phyloP scores from a whole-genome alignment of 2,329 filamentous ascomycete genomes.

The Aspergillus sp. region DNA sequence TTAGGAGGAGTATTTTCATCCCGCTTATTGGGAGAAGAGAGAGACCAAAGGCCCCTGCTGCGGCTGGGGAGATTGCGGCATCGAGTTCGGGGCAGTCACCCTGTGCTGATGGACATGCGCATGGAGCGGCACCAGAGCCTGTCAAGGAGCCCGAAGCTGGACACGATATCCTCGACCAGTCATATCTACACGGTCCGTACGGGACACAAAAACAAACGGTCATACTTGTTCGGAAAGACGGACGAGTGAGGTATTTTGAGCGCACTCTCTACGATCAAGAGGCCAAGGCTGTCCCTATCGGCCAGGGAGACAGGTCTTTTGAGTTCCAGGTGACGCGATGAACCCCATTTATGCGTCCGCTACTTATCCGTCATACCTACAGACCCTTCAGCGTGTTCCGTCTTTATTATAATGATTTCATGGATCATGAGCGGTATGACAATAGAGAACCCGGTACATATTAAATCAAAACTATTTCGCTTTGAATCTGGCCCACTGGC shows the following conservation, averaged over 20 bases:
- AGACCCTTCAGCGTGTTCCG: neutral
- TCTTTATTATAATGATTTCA: conserved; percentile 4
- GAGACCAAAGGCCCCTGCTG: conserved; percentile 26
- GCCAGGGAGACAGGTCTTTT: conserved; percentile 16
- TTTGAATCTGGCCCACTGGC: neutral
- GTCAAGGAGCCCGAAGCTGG: conserved; percentile 6
- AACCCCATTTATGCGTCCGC: neutral
- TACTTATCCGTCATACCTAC: neutral
- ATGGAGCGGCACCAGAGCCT: conserved; percentile 2
- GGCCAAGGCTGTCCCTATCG: conserved; percentile 43
- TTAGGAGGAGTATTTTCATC: conserved; percentile 62
- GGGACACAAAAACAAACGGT: conserved; percentile 66
- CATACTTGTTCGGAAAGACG: conserved; percentile 56
- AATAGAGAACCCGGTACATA: neutral
- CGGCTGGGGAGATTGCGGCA: neutral
- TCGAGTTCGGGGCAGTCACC: neutral
- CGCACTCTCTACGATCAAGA: conserved; percentile 59
- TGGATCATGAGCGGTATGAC: neutral
- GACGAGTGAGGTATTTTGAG: conserved; percentile 62
- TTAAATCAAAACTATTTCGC: neutral
- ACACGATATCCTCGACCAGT: conserved; percentile 26
- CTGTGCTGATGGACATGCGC: neutral
- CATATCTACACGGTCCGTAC: conserved; percentile 53
- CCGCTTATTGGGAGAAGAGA: conserved; percentile 54
- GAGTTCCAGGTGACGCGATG: conserved; percentile 12